Evolutionary conservation across 495 filamentous ascomycete genomes (phyloP).

Genomic region (Sabuloglossum arenarium): DNA sequence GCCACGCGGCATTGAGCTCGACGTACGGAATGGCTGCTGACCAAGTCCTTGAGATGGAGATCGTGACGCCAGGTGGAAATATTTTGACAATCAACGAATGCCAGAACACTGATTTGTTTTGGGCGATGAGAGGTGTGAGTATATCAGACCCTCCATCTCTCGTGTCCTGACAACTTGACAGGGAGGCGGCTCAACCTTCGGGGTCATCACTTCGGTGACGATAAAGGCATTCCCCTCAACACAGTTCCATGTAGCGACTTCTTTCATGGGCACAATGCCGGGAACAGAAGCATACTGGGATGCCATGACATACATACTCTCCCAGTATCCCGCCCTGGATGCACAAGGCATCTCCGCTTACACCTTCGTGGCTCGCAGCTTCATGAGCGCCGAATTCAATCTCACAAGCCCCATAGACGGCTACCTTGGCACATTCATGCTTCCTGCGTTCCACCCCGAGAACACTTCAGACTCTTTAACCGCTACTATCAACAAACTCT

Average conservation of each 20-base stretch:
- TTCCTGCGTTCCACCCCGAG: neutral
- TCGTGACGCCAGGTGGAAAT: constrained; percentile 30
- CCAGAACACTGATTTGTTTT: constrained; percentile 40
- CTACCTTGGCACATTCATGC: neutral
- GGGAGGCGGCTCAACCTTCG: constrained; percentile 43
- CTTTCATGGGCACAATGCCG: constrained; percentile 5
- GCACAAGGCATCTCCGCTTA: constrained; percentile 22
- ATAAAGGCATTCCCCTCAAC: constrained; percentile 16
- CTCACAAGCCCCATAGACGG: neutral
- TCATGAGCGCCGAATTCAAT: neutral
- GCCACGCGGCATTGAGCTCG: constrained; percentile 31
- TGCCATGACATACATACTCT: constrained; percentile 19
- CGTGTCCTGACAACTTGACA: too few relatives aligned
- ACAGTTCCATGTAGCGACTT: constrained; percentile 18
- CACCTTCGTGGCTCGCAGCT: constrained; percentile 3
- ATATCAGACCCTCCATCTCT: too few relatives aligned
- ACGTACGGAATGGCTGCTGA: constrained; percentile 40
- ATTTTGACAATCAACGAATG: constrained; percentile 31
- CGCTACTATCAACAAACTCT: neutral
- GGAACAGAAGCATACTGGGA: constrained; percentile 11
- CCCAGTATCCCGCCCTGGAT: constrained; percentile 17
- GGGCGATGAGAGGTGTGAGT: constrained; percentile 47
- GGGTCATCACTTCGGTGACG: constrained; percentile 36
- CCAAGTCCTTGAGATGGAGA: constrained; percentile 37
- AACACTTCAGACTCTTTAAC: neutral